Evolutionary conservation across 371 early-diverging fungal genomes (phyloP).

Genomic region (Mortierella sp.): DNA sequence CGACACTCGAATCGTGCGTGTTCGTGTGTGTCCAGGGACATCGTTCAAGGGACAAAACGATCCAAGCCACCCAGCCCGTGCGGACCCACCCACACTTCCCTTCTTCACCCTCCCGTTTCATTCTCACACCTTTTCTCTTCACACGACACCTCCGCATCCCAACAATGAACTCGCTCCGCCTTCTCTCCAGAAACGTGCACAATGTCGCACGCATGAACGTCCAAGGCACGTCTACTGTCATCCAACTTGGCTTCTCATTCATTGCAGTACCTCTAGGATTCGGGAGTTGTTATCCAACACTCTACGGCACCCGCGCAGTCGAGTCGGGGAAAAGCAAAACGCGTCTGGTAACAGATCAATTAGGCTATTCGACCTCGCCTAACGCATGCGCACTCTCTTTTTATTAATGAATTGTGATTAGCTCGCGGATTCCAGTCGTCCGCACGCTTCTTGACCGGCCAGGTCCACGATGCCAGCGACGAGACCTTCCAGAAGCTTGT

Average conservation of each 20-base stretch:
- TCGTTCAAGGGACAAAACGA: neutral
- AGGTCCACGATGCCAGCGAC: conserved; percentile 44
- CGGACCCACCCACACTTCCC: neutral
- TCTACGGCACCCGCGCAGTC: neutral
- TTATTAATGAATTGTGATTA: neutral
- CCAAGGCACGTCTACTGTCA: conserved; percentile 29
- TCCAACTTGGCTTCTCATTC: neutral
- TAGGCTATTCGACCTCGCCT: too few species aligned
- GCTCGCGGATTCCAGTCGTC: conserved; percentile 45
- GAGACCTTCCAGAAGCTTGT: conserved; percentile 26
- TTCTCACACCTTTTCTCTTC: neutral
- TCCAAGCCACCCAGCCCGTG: neutral
- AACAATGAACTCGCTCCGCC: conserved; percentile 50
- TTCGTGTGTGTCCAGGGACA: neutral
- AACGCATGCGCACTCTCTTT: neutral
- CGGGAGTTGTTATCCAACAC: too few species aligned
- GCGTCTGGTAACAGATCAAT: neutral
- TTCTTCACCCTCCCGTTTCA: neutral
- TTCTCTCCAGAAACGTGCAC: conserved; percentile 38
- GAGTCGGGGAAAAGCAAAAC: neutral
- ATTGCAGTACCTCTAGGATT: too few species aligned
- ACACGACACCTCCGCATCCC: neutral
- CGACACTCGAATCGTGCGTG: neutral
- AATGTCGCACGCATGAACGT: conserved; percentile 26
- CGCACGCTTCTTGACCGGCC: conserved; percentile 34